phyloP scores from a whole-genome alignment of 805 yeast genomes.

The Candida qinlingensis region DNA sequence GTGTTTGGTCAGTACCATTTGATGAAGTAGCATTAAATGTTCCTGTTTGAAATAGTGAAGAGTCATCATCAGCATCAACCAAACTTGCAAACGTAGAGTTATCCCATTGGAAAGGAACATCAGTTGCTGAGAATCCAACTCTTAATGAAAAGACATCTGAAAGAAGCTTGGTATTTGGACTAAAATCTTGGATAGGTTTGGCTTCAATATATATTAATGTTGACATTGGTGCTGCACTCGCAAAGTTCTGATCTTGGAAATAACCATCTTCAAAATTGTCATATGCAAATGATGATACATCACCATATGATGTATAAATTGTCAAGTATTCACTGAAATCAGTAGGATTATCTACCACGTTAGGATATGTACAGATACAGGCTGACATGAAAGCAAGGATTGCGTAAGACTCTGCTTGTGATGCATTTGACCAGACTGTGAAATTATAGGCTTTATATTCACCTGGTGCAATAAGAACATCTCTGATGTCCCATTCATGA shows the following conservation, averaged over 20 bases:
- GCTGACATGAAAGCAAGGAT: slow-evolving; percentile 8
- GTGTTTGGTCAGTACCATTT: slow-evolving; percentile 5
- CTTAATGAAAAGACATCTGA: slow-evolving; percentile 25
- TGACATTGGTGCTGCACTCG: slow-evolving; percentile 10
- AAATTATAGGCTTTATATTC: slow-evolving; percentile 13
- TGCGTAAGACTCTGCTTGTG: neutral
- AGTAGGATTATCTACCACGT: neutral
- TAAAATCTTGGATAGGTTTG: slow-evolving; percentile 12
- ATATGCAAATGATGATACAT: neutral
- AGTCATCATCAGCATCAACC: slow-evolving; percentile 64
- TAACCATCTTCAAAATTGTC: slow-evolving; percentile 11
- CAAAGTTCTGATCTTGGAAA: slow-evolving; percentile 11
- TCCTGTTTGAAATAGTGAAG: slow-evolving; percentile 63
- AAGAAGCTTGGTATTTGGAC: neutral
- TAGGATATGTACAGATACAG: slow-evolving; percentile 10
- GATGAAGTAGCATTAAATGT: slow-evolving; percentile 31
- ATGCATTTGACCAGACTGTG: slow-evolving; percentile 6
- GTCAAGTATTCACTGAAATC: slow-evolving; percentile 4
- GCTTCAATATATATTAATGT: slow-evolving; percentile 6
- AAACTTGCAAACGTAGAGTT: slow-evolving; percentile 46
- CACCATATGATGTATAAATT: slow-evolving; percentile 4
- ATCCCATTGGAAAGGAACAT: slow-evolving; percentile 69
- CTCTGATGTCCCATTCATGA: slow-evolving; percentile 13
- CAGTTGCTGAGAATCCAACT: slow-evolving; percentile 59
- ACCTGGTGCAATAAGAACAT: slow-evolving; percentile 15